phyloP scores from a whole-genome alignment of 1,139 yeast genomes.

The Pichia sp. region DNA sequence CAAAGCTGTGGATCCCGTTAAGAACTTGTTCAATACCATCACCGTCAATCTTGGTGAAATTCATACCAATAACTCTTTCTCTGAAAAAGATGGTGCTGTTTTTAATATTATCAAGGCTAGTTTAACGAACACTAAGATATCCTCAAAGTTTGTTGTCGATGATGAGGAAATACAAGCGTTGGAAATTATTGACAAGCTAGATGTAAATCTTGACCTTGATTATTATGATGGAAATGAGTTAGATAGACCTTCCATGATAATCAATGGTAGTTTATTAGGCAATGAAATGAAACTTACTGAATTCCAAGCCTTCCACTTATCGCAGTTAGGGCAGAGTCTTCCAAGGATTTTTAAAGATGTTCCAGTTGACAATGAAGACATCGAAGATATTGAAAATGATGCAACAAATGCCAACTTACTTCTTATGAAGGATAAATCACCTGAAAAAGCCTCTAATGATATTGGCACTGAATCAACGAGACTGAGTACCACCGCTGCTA shows the following conservation, averaged over 20 bases:
- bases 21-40: conserved; percentile 47
- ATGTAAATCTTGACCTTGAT: conserved; percentile 55
- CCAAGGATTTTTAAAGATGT: conserved; percentile 48
- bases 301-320: conserved; percentile 57
- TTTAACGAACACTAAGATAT: conserved; percentile 59
- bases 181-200: conserved; percentile 65
- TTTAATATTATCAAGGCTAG: conserved; percentile 59
- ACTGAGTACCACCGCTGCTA: no score
- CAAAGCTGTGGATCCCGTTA: conserved; percentile 38
- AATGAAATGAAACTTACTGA: conserved; percentile 69
- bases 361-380: conserved; percentile 30
- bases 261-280: conserved; percentile 60
- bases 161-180: conserved; percentile 42
- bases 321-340: conserved; percentile 49
- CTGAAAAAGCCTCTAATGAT: conserved; percentile 23
- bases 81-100: conserved; percentile 16
- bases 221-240: conserved; percentile 35
- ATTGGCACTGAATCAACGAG: conserved; percentile 26
- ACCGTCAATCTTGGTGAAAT: conserved; percentile 81
- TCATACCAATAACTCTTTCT: conserved; percentile 58
- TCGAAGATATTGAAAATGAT: conserved; percentile 55
- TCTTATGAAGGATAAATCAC: conserved; percentile 12
- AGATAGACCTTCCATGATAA: conserved; percentile 44
- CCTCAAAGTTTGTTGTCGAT: conserved; percentile 51
- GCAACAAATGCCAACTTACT: conserved; percentile 47